Conservation (phyloP, 495 filamentous ascomycete species). For the Xylaria scruposa region DNA sequence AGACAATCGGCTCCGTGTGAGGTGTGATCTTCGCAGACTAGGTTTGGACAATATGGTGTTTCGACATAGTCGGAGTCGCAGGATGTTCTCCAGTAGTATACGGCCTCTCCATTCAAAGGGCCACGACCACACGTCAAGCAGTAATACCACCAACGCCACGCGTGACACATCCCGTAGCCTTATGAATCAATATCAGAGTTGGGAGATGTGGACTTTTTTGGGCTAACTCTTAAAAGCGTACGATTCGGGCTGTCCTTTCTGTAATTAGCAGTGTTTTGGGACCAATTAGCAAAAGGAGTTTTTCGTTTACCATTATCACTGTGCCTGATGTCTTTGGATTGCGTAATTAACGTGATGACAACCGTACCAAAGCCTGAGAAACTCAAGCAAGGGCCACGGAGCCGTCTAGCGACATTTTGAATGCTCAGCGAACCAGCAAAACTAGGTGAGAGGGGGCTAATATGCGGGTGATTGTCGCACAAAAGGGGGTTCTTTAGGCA, state of each 20-base stretch:
- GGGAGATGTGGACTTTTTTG: background rate
- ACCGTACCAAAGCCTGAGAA: conserved; percentile 9
- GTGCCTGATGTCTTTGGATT: background rate
- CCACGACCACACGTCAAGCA: conserved; percentile 34
- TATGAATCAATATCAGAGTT: background rate
- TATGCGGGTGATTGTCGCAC: background rate
- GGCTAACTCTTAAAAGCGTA: background rate
- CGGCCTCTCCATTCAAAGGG: conserved; percentile 30
- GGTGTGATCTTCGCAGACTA: conserved; percentile 19
- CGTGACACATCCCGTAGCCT: conserved; percentile 31
- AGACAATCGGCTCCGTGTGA: conserved; percentile 30
- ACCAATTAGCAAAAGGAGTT: background rate
- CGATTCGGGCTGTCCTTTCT: background rate
- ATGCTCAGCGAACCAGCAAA: background rate
- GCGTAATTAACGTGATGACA: background rate
- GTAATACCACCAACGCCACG: conserved; percentile 34
- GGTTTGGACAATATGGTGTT: conserved; percentile 30
- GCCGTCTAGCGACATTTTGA: conserved; percentile 9
- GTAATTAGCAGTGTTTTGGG: background rate
- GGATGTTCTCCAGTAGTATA: conserved; percentile 29
- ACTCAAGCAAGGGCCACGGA: conserved; percentile 9
- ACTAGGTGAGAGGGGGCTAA: background rate
- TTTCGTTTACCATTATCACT: background rate
- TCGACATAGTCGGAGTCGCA: conserved; percentile 33
- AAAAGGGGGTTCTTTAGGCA: background rate